These are phyloP conservation scores for Ajuga chamaepitys DNA, from an alignment of 257 asterid species.

Conservation along the genomic window DNA sequence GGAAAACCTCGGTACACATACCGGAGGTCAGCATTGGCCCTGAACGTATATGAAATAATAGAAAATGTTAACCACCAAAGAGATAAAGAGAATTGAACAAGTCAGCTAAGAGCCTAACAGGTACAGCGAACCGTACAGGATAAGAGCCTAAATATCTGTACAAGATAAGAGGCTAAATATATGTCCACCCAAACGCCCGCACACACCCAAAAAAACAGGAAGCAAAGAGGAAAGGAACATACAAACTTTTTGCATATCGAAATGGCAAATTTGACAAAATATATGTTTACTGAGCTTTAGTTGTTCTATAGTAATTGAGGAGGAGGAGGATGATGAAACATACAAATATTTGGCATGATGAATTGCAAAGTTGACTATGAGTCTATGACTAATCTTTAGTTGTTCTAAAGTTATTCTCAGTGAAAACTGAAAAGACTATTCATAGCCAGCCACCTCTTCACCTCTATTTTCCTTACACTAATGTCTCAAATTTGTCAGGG, in stretches of 20 bases:
- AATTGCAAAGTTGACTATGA: background rate
- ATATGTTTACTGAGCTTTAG: background rate
- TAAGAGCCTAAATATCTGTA: background rate
- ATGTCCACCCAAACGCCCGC: too few species aligned
- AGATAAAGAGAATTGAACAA: background rate
- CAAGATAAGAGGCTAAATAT: background rate
- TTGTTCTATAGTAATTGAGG: background rate
- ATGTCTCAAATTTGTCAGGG: background rate
- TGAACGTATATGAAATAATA: constrained; percentile 18
- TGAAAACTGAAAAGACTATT: too few species aligned
- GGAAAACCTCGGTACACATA: constrained; percentile 88
- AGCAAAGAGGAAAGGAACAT: too few species aligned
- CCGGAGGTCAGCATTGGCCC: constrained; percentile 87
- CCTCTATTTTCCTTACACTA: background rate
- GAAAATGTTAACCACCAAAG: constrained; percentile 1
- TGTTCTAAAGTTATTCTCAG: too few species aligned
- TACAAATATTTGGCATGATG: too few species aligned
- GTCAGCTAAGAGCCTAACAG: too few species aligned
- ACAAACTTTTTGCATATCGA: too few species aligned
- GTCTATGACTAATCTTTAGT: too few species aligned
- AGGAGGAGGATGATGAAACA: background rate
- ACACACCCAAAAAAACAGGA: too few species aligned
- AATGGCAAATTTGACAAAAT: background rate
- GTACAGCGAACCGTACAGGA: too few species aligned
- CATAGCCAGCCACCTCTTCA: background rate